Conservation (phyloP, 108 stramenopile genomes). For the Skeletonema marinoi region DNA sequence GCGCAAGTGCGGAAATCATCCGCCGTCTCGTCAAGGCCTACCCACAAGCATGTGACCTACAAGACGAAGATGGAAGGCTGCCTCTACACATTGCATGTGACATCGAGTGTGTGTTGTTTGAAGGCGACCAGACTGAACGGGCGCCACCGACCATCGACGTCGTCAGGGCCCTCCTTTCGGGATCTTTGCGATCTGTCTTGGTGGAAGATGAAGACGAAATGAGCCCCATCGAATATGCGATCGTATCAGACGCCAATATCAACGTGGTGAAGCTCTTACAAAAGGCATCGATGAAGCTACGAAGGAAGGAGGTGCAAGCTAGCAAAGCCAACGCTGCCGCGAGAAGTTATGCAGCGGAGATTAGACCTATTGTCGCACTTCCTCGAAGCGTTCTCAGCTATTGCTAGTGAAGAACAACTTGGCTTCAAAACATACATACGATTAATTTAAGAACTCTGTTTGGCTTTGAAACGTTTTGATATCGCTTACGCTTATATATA, state of each 20-base stretch:
- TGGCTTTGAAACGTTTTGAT: too few species aligned
- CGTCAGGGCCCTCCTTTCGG: neutral
- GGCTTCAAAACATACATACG: too few species aligned
- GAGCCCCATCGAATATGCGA: slow-evolving; percentile 25
- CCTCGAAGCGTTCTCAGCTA: neutral
- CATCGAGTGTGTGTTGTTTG: slow-evolving; percentile 16
- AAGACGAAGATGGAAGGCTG: slow-evolving; percentile 71
- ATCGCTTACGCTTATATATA: too few species aligned
- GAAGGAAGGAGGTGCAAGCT: neutral
- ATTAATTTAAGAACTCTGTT: too few species aligned
- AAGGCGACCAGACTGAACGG: slow-evolving; percentile 3
- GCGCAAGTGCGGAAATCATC: slow-evolving; percentile 58
- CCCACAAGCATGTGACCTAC: slow-evolving; percentile 55
- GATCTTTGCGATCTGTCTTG: neutral
- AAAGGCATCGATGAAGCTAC: neutral
- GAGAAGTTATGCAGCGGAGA: neutral
- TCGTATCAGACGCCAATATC: slow-evolving; percentile 17
- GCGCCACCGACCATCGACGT: slow-evolving; percentile 1
- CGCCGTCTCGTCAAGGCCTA: slow-evolving; percentile 51
- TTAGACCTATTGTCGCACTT: neutral
- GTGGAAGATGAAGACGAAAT: slow-evolving; percentile 27
- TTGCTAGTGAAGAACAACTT: neutral
- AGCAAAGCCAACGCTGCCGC: neutral
- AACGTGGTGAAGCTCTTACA: slow-evolving; percentile 17
- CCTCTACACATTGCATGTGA: slow-evolving; percentile 66